Base-by-base conservation (phyloP, 2,329 filamentous ascomycete species). In the Alternaria arborescens region DNA sequence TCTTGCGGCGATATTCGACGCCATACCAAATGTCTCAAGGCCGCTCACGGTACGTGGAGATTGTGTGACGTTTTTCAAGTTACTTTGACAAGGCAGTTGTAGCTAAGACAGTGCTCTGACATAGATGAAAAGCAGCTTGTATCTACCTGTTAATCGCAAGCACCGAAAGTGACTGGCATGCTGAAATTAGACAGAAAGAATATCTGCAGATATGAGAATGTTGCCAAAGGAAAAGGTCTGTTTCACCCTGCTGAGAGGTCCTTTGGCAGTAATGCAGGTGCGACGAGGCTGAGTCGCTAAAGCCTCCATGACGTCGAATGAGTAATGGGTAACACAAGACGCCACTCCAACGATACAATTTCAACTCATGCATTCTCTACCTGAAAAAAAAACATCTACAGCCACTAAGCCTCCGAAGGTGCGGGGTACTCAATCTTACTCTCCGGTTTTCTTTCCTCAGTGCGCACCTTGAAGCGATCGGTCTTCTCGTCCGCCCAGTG, bases 401-500 rank as follows among this genome's bases (percentile, higher is more conserved):
- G 5, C 6, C 16, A 7, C 16, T 38, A n/a, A 18, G 14, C 14
- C 16, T 8, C 34, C 16, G 3, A 5, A 8, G 6, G 8, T 3
- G 4, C 34, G 3, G 16, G 20, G 3, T 50, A 24, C 11, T 18
- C 30, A 50, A 20, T 26, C 24, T 71, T 64, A 22, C 60, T 55
- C 16, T 63, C 66, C 14, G 18, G 26, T 40, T 60, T 61, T 55
- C 52, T 60, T 10, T 68, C 65, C 10, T 68, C 62, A 4, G 48
- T 48, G 18, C 55, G 54, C 24, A 53, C 26, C 43, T 58, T 71
- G 61, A 71, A 72, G 20, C 67, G 66, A 42, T 71, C 65, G 8
- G 43, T 26, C 38, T 72, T 74, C 43, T 78, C 73, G 53, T 78
- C 74, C 28, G 71, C 69, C 76, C 74, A 78, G 43, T 72, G 60